Base-by-base conservation (phyloP, 768 basidiomycete genomes). In the Crepidotus variabilis region DNA sequence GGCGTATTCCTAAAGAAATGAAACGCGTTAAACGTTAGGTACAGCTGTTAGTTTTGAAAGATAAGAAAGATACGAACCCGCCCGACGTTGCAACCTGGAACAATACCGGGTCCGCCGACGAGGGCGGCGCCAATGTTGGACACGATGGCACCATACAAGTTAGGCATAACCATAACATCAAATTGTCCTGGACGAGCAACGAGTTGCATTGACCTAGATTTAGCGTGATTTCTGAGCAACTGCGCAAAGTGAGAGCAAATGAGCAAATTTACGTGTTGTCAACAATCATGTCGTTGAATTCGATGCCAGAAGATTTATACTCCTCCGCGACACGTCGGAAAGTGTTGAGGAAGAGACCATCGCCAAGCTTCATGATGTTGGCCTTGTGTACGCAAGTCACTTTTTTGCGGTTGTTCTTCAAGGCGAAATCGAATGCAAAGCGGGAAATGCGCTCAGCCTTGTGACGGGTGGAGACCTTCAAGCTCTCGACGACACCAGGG, bases 321-420 rank as follows among this genome's bases (percentile, higher is more conserved):
- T 98, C 96, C 72, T 98, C 93, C 33, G 94, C 97, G 57, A 99
- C 84, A 58, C 86, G 83, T 64, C 94, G 91, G 87, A 98, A 99
- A 21, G 95, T 98, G 75, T 94, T 95, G 65, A 98, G 83, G 87
- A 98, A 98, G 45, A 99, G 85, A 73, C 97, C 97, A 67, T 98
- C 97, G 71, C 96, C 96, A 65, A 98, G 87, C 75, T 99, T 99
- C 97, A 99, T 99, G 80, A 99, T 99, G 80, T 98, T 98, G 66
- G 97, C 97, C 76, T 99, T 99, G 86, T 99, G 97, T 47, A 99
- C 94, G 68, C 95, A 98, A 43, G 97, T 99, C 63, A 99, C 96
- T 90, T 96, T 98, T 94, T 98, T 98, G 74, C 97, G 87, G 73
- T 90, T 87, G 78, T 99, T 99, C 83, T 97, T 98, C 61, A 97